These are phyloP conservation scores for Rhizomucor miehei DNA, from an alignment of 371 early-diverging fungal species.

Conservation along the genomic window DNA sequence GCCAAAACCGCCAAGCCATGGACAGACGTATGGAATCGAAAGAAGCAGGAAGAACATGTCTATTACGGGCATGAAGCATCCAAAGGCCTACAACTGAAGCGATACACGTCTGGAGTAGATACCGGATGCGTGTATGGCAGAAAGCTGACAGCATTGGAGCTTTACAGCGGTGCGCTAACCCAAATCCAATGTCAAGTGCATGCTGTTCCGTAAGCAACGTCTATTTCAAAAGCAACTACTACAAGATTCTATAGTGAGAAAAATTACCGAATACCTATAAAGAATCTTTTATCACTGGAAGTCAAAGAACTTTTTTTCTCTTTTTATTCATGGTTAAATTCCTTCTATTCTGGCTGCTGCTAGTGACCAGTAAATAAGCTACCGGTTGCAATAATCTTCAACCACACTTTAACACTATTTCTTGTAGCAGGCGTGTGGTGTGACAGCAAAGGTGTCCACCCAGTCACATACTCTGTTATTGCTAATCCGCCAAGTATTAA, in stretches of 20 bases:
- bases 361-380: too few relatives aligned
- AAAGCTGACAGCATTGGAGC: constrained; percentile 55
- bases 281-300: neutral
- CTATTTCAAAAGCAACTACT: too few relatives aligned
- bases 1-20: constrained; percentile 21
- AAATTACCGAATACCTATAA: constrained; percentile 1
- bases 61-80: constrained; percentile 74
- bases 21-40: constrained; percentile 42
- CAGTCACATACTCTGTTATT: constrained; percentile 23
- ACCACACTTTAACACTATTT: neutral
- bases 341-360: neutral
- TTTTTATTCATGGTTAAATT: neutral
- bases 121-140: constrained; percentile 71
- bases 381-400: neutral
- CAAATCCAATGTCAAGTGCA: constrained; percentile 29
- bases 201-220: neutral
- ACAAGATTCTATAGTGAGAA: neutral
- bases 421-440: too few relatives aligned
- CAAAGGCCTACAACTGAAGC: constrained; percentile 52
- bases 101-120: constrained; percentile 62
- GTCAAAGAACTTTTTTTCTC: neutral
- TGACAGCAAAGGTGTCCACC: neutral
- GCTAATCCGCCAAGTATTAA: constrained; percentile 6
- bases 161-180: constrained; percentile 24
- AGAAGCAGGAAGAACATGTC: constrained; percentile 24